phyloP scores from a whole-genome alignment of 805 yeast genomes.

The Saitoella complicata region DNA sequence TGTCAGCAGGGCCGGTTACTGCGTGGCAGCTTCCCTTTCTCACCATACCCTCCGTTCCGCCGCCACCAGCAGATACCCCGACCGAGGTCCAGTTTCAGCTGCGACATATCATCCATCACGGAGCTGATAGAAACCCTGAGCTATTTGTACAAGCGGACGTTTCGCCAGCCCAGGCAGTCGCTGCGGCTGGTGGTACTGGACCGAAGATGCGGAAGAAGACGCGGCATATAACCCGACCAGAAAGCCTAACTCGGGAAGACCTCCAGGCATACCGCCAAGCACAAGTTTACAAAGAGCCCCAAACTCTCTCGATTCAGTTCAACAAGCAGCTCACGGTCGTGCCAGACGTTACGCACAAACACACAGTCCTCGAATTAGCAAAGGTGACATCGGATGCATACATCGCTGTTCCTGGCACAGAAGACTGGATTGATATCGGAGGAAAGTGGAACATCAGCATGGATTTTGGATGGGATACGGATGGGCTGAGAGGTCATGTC shows the following conservation, averaged over 20 bases:
- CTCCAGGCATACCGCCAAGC: no score
- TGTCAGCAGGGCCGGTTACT: no score
- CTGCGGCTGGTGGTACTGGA: no score
- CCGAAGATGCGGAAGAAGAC: no score
- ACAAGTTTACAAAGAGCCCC: no score
- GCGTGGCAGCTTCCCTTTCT: no score
- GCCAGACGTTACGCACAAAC: constrained; percentile 63
- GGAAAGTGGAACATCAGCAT: constrained; percentile 19
- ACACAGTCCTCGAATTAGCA: constrained; percentile 61
- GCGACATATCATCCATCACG: constrained; percentile 11
- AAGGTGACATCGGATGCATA: constrained; percentile 84
- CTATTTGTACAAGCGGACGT: constrained; percentile 9
- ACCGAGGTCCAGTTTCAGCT: constrained; percentile 4
- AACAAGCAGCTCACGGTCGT: constrained; percentile 20
- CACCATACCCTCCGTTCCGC: no score
- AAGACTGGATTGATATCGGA: constrained; percentile 71
- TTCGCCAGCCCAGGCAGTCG: not conserved
- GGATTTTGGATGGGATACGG: constrained; percentile 73
- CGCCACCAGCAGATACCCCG: no score
- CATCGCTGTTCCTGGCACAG: constrained; percentile 55
- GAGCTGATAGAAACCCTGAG: constrained; percentile 7
- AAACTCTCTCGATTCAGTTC: not conserved
- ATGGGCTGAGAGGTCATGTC: constrained; percentile 81
- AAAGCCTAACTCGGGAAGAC: no score
- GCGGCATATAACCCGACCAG: no score